Evolutionary conservation across 345 rosid genomes (phyloP).

Genomic region (Eucalyptus tenuipes): DNA sequence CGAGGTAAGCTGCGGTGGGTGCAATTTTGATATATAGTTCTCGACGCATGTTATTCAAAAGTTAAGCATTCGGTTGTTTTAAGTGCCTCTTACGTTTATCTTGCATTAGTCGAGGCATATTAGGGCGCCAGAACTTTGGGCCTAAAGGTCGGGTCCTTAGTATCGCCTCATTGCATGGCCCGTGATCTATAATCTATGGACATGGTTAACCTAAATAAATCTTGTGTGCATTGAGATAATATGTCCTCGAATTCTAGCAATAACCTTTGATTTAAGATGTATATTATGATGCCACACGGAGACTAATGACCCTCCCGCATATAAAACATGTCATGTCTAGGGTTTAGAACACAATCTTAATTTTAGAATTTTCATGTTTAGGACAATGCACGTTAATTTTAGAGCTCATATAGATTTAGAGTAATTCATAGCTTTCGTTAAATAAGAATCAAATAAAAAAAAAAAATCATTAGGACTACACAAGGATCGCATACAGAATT

Average conservation of each 20-base stretch:
- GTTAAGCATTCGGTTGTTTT: too few species aligned
- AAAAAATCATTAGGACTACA: neutral
- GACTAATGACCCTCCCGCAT: neutral
- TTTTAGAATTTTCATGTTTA: neutral
- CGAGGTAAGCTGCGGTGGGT: neutral
- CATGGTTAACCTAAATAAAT: too few species aligned
- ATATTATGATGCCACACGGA: accelerated
- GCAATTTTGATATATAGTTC: neutral
- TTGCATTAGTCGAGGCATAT: neutral
- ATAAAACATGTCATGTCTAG: neutral
- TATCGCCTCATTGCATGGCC: neutral
- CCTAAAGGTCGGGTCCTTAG: neutral
- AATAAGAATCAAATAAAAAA: neutral
- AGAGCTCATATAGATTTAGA: neutral
- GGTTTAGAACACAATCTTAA: neutral
- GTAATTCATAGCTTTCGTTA: neutral
- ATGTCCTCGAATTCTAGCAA: neutral
- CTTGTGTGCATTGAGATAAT: neutral
- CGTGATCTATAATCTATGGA: neutral
- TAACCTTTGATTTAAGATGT: neutral
- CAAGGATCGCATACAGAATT: neutral
- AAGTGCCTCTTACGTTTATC: neutral
- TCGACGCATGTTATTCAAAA: too few species aligned
- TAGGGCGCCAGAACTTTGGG: neutral
- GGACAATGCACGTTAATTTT: neutral